Conservation (phyloP, 148 eudicot species). For the Drosera capensis region DNA sequence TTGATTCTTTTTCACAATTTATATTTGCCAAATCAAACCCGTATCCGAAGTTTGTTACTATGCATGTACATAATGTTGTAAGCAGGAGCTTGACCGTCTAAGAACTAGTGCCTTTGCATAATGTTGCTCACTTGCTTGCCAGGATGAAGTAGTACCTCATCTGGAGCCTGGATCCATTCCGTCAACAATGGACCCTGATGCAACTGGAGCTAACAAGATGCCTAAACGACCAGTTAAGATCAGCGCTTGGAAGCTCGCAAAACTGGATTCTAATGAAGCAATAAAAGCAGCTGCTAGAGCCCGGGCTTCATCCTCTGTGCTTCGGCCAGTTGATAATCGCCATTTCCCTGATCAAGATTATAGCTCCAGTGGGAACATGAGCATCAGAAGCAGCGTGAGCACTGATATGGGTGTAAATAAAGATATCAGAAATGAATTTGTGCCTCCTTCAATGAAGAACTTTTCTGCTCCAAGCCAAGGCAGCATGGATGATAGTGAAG, state of each 20-base stretch:
- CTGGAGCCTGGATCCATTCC: conserved; percentile 92
- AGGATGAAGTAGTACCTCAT: conserved; percentile 98
- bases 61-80: too few relatives aligned
- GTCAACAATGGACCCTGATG: conserved; percentile 90
- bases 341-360: conserved; percentile 29
- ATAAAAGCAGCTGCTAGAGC: conserved; percentile 93
- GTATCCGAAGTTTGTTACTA: too few relatives aligned
- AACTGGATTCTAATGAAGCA: conserved; percentile 70
- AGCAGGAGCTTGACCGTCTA: too few relatives aligned
- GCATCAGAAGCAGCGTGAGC: conserved; percentile 74
- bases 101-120: too few relatives aligned
- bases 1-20: too few relatives aligned
- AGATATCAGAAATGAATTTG: conserved; percentile 33
- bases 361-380: conserved; percentile 76
- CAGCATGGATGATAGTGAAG: conserved; percentile 78
- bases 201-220: conserved; percentile 33
- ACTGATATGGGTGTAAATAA: conserved; percentile 44
- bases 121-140: too few relatives aligned
- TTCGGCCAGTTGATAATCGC: conserved; percentile 58
- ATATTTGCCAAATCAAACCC: too few relatives aligned
- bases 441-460: conserved; percentile 31
- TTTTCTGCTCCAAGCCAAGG: conserved; percentile 69
- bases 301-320: conserved; percentile 85
- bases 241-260: conserved; percentile 95
- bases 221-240: conserved; percentile 54